A percentile compares a stretch with the other conserved stretches of the same genome.
phyloP scores from a whole-genome alignment of 2,329 filamentous ascomycete species.

The Alternaria triticina region DNA sequence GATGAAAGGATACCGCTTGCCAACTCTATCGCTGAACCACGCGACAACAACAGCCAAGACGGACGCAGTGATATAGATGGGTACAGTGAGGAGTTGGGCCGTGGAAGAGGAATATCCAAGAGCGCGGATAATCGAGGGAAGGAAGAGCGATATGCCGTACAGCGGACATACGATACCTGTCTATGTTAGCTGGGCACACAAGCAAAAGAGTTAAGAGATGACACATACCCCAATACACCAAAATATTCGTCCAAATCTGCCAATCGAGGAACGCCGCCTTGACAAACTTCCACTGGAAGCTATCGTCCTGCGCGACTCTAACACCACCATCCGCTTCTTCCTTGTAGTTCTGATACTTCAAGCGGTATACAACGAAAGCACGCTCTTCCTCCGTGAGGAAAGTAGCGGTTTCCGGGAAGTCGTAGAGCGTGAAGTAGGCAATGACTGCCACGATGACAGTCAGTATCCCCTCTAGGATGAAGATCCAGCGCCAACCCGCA shows the following conservation, averaged over 20 bases:
- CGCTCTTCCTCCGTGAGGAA: constrained; percentile 63
- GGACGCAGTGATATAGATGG: constrained; percentile 51
- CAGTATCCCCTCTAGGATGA: constrained; percentile 46
- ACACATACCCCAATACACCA: constrained; percentile 67
- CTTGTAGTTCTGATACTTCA: constrained; percentile 53
- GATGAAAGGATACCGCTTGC: constrained; percentile 46
- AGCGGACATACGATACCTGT: constrained; percentile 48
- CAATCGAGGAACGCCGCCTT: constrained; percentile 56
- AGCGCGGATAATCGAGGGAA: constrained; percentile 56
- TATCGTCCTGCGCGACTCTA: constrained; percentile 71
- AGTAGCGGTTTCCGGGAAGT: constrained; percentile 66
- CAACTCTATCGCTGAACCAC: constrained; percentile 37
- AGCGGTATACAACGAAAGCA: constrained; percentile 64
- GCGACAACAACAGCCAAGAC: constrained; percentile 43
- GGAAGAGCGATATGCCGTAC: constrained; percentile 47
- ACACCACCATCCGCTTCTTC: constrained; percentile 62
- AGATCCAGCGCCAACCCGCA: constrained; percentile 44
- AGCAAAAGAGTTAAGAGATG: constrained; percentile 1
- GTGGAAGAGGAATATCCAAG: constrained; percentile 50
- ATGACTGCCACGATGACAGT: constrained; percentile 44
- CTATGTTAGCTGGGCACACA: constrained; percentile 4
- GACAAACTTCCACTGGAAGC: constrained; percentile 67
- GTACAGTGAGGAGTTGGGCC: constrained; percentile 52
- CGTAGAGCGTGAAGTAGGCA: constrained; percentile 64
- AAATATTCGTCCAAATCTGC: constrained; percentile 59